These are phyloP conservation scores for Gymnopilus dilepis DNA, from an alignment of 768 basidiomycete species.

Conservation along the genomic window DNA sequence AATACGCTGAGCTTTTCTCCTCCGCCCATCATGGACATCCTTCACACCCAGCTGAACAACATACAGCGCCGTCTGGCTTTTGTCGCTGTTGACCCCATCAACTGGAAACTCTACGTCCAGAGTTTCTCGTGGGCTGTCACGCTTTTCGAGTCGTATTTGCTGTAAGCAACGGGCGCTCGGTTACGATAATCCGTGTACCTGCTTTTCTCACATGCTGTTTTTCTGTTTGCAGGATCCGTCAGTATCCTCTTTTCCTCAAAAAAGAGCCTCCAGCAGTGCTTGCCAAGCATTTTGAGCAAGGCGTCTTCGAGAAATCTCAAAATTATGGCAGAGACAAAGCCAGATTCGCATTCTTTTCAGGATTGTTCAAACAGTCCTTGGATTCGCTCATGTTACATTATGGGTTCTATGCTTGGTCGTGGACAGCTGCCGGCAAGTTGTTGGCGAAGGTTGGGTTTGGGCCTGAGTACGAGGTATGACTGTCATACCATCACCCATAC, in stretches of 20 bases:
- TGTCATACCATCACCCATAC: not conserved
- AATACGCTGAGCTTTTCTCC: conserved; percentile 16
- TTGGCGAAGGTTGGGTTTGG: conserved; percentile 65
- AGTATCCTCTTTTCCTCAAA: conserved; percentile 86
- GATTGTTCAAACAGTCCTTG: conserved; percentile 73
- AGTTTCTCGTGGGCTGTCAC: conserved; percentile 76
- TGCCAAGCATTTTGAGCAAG: conserved; percentile 65
- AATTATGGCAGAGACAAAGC: conserved; percentile 92
- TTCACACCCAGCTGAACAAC: conserved; percentile 59
- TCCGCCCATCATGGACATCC: conserved; percentile 57
- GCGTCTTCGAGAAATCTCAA: conserved; percentile 89
- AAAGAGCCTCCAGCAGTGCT: conserved; percentile 73
- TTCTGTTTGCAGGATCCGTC: conserved; percentile 55
- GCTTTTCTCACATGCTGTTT: not conserved
- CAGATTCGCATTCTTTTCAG: conserved; percentile 75
- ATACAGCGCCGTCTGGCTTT: conserved; percentile 72
- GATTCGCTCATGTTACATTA: conserved; percentile 74
- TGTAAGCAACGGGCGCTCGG: conserved; percentile 56
- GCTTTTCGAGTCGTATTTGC: conserved; percentile 85
- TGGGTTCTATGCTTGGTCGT: conserved; percentile 85
- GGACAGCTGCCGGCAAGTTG: conserved; percentile 64
- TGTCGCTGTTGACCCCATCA: conserved; percentile 70
- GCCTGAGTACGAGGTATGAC: conserved; percentile 73
- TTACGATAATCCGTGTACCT: conserved; percentile 21
- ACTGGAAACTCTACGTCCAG: conserved; percentile 87